Conservation (phyloP, 2,329 filamentous ascomycete genomes). For the Moelleriella libera region DNA sequence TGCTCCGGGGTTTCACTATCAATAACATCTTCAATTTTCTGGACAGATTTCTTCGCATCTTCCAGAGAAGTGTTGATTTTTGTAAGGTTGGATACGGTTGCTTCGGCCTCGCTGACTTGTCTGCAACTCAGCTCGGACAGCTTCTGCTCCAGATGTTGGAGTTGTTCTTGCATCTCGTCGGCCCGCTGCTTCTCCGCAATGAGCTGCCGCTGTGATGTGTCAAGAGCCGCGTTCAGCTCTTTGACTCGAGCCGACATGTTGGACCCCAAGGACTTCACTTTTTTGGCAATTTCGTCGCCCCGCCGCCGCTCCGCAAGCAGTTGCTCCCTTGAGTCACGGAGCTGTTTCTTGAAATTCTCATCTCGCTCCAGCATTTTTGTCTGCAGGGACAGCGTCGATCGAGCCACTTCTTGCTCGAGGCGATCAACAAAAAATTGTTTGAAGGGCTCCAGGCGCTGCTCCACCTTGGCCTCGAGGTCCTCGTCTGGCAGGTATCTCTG, state of each 20-base stretch:
- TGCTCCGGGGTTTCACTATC: no score
- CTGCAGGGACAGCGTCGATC: no score
- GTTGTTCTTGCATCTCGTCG: conserved; percentile 10
- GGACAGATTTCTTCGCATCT: background rate
- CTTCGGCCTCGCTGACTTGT: background rate
- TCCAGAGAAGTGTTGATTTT: background rate
- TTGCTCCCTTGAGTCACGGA: no score
- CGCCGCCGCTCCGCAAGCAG: background rate
- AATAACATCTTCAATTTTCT: background rate
- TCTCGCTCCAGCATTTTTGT: no score
- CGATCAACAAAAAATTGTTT: no score
- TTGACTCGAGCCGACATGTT: conserved; percentile 2
- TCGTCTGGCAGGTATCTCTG: background rate
- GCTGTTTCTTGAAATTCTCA: no score
- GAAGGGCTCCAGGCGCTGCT: background rate
- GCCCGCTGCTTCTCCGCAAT: conserved; percentile 2
- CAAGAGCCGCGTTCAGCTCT: conserved; percentile 2
- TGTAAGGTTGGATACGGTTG: background rate
- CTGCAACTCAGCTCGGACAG: conserved; percentile 2
- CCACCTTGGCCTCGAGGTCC: conserved; percentile 1
- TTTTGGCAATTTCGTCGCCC: background rate
- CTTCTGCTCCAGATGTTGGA: conserved; percentile 9
- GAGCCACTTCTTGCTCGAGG: no score
- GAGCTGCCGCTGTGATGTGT: background rate
- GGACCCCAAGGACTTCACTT: background rate